Conservation (phyloP, 1,139 yeast species). For the Wickerhamomyces sp. region DNA sequence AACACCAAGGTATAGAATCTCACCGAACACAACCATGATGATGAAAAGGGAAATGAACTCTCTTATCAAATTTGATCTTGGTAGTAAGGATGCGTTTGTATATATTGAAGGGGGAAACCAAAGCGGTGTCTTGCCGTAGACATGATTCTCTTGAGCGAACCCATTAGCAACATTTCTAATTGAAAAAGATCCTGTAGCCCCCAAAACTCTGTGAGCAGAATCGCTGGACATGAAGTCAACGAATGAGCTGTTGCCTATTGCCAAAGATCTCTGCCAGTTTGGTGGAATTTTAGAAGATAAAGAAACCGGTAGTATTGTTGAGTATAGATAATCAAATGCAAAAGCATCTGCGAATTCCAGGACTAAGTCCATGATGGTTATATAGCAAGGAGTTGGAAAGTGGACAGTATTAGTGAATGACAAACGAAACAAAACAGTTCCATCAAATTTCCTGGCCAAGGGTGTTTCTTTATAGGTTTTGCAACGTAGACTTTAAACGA, state of each 20-base stretch:
- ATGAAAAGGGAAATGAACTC: conserved; percentile 63
- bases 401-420: too few relatives aligned
- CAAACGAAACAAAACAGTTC: too few relatives aligned
- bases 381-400: not conserved
- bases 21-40: conserved; percentile 80
- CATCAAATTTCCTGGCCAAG: too few relatives aligned
- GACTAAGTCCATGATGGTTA: conserved; percentile 73
- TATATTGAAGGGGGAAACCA: conserved; percentile 45
- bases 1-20: conserved; percentile 69
- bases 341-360: conserved; percentile 73
- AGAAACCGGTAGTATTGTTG: conserved; percentile 50
- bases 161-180: conserved; percentile 20
- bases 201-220: conserved; percentile 4
- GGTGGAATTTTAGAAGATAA: conserved; percentile 33
- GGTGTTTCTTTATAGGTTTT: too few relatives aligned
- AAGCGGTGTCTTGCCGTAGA: conserved; percentile 46
- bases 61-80: conserved; percentile 69
- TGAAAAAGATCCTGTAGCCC: conserved; percentile 5
- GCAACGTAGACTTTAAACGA: too few relatives aligned
- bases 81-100: conserved; percentile 57
- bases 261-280: conserved; percentile 25
- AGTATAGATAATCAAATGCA: conserved; percentile 67
- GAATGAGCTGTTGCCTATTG: conserved; percentile 25
- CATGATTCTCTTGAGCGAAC: conserved; percentile 20
- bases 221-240: conserved; percentile 24